Evolutionary conservation across 2,329 filamentous ascomycete species (phyloP).

Genomic region (Stemphylium vesicarium): DNA sequence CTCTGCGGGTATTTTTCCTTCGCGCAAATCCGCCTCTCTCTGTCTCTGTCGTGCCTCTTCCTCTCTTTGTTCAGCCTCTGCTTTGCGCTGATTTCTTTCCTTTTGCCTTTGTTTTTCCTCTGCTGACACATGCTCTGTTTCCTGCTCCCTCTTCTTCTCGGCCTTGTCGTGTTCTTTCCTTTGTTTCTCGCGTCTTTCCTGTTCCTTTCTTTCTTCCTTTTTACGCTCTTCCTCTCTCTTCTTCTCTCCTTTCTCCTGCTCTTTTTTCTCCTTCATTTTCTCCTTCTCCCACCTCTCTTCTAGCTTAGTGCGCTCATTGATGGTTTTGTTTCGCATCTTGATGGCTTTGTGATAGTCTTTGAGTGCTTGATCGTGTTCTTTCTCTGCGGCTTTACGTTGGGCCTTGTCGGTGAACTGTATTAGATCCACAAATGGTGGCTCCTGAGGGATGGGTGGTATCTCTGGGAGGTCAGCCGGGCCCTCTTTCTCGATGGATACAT

Average conservation of each 20-base stretch:
- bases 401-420: conserved; percentile 67
- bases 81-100: conserved; percentile 12
- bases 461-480: conserved; percentile 50
- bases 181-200: conserved; percentile 24
- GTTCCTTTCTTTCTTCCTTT: conserved; percentile 25
- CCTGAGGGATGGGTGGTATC: conserved; percentile 59
- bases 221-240: not conserved
- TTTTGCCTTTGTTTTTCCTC: conserved; percentile 15
- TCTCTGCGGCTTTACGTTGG: conserved; percentile 71
- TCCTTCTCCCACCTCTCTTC: conserved; percentile 51
- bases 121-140: conserved; percentile 6
- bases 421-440: conserved; percentile 64
- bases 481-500: not conserved
- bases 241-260: conserved; percentile 33
- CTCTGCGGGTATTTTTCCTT: conserved; percentile 17
- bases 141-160: conserved; percentile 28
- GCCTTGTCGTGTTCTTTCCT: conserved; percentile 18
- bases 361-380: conserved; percentile 66
- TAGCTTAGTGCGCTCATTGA: conserved; percentile 68
- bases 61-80: conserved; percentile 12
- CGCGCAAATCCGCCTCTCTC: conserved; percentile 10
- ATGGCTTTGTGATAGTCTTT: conserved; percentile 71
- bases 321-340: conserved; percentile 69
- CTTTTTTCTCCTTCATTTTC: conserved; percentile 34
- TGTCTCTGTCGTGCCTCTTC: conserved; percentile 23